Conservation (phyloP, 225 moss, liverwort and hornwort genomes). For the Physcomitrium patens region DNA sequence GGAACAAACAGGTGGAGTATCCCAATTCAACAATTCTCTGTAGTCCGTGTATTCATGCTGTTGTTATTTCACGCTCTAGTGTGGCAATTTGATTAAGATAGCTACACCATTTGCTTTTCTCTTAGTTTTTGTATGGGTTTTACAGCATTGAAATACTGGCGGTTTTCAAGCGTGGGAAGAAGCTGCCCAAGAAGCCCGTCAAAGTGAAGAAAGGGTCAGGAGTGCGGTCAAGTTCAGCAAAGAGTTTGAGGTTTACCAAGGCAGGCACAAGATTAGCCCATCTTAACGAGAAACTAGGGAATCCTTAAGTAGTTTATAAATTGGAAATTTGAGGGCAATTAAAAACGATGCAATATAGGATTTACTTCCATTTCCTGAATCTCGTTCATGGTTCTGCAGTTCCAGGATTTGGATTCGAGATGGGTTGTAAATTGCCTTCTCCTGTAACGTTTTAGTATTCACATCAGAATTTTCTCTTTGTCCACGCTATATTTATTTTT, state of each 20-base stretch:
- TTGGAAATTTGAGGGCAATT: background rate
- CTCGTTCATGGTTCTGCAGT: background rate
- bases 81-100: background rate
- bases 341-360: background rate
- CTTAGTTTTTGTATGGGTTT: constrained; percentile 20
- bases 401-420: background rate
- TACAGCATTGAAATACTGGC: constrained; percentile 90
- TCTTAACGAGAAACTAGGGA: constrained; percentile 46
- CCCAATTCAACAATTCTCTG: background rate
- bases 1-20: constrained; percentile 81
- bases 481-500: too few species aligned
- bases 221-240: constrained; percentile 61
- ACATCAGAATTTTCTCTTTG: background rate
- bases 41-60: constrained; percentile 11
- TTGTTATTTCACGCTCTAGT: background rate
- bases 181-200: constrained; percentile 41
- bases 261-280: constrained; percentile 52
- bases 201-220: constrained; percentile 55
- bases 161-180: constrained; percentile 83
- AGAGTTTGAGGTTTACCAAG: constrained; percentile 57
- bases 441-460: background rate
- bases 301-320: constrained; percentile 8
- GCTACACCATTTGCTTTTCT: constrained; percentile 9
- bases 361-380: constrained; percentile 11
- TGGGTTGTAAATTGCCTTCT: background rate